Evolutionary conservation across 106 monocot species (phyloP).

Genomic region (Phalaenopsis equestris): DNA sequence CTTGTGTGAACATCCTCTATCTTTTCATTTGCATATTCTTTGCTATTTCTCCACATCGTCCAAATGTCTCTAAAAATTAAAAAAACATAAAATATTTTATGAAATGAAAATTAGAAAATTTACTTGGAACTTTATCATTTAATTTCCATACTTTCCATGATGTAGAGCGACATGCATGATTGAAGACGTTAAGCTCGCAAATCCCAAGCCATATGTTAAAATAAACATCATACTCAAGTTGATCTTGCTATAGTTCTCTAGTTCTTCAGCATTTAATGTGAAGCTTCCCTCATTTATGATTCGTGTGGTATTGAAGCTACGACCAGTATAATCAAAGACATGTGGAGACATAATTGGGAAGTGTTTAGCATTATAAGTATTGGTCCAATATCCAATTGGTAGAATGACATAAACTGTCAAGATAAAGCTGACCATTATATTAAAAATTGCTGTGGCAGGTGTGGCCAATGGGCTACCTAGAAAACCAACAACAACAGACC

Average conservation of each 20-base stretch:
- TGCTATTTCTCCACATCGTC: slow-evolving; percentile 9
- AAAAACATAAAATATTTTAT: background rate
- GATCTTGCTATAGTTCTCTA: slow-evolving; percentile 33
- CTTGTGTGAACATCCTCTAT: slow-evolving; percentile 16
- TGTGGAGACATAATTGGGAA: slow-evolving; percentile 34
- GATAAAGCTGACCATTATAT: slow-evolving; percentile 30
- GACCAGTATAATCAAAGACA: slow-evolving; percentile 22
- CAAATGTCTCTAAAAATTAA: slow-evolving; percentile 2
- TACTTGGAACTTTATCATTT: background rate
- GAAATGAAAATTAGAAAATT: no score
- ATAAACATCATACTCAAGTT: slow-evolving; percentile 60
- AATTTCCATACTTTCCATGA: slow-evolving; percentile 44
- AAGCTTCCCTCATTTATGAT: slow-evolving; percentile 35
- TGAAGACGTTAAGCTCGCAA: slow-evolving; percentile 55
- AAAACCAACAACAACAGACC: slow-evolving; percentile 25
- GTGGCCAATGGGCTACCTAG: slow-evolving; percentile 29
- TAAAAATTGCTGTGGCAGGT: slow-evolving; percentile 33
- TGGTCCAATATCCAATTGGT: slow-evolving; percentile 42
- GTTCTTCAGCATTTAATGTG: slow-evolving; percentile 15
- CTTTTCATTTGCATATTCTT: slow-evolving; percentile 9
- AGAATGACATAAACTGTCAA: slow-evolving; percentile 20
- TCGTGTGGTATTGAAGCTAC: slow-evolving; percentile 22
- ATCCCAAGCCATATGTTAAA: slow-evolving; percentile 47
- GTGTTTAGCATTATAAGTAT: slow-evolving; percentile 30
- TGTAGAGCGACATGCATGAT: slow-evolving; percentile 60